A percentile compares a stretch with the other conserved stretches of the same genome.
Evolutionary conservation across 257 asterid genomes (phyloP).

Genomic region (Gentiana macrophylla): DNA sequence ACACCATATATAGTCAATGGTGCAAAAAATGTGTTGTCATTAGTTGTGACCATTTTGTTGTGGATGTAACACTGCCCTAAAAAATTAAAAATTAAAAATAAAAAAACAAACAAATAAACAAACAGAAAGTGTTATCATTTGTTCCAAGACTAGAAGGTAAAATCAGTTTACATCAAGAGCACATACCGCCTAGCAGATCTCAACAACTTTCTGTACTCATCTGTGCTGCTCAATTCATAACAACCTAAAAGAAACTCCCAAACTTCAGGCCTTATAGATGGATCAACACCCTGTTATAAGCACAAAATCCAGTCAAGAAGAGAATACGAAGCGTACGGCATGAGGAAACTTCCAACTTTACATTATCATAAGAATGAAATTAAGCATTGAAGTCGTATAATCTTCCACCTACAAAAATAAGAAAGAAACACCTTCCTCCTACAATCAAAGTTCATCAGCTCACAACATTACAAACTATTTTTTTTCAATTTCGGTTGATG

Average conservation of each 20-base stretch:
- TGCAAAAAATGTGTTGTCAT: no score
- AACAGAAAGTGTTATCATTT: neutral
- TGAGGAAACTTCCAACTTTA: no score
- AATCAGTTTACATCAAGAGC: neutral
- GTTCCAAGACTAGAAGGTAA: no score
- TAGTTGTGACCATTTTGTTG: no score
- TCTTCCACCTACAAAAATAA: neutral
- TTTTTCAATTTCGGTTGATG: no score
- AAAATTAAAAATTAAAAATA: neutral
- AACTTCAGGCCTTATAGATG: conserved; percentile 89
- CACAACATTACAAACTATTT: no score
- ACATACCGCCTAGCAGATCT: conserved; percentile 83
- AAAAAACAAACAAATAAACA: no score
- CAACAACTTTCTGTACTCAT: conserved; percentile 66
- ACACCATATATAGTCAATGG: no score
- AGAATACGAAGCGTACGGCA: neutral
- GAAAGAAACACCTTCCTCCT: no score
- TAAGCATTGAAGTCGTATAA: neutral
- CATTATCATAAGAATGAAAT: no score
- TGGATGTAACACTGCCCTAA: neutral
- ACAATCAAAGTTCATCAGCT: no score
- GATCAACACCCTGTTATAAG: conserved; percentile 81
- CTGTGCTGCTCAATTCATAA: conserved; percentile 78
- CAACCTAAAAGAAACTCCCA: conserved; percentile 99
- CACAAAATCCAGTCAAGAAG: conserved; percentile 13